These are phyloP conservation scores for Meyerozyma athensensis DNA, from an alignment of 1,139 yeast genomes.

Conservation along the genomic window DNA sequence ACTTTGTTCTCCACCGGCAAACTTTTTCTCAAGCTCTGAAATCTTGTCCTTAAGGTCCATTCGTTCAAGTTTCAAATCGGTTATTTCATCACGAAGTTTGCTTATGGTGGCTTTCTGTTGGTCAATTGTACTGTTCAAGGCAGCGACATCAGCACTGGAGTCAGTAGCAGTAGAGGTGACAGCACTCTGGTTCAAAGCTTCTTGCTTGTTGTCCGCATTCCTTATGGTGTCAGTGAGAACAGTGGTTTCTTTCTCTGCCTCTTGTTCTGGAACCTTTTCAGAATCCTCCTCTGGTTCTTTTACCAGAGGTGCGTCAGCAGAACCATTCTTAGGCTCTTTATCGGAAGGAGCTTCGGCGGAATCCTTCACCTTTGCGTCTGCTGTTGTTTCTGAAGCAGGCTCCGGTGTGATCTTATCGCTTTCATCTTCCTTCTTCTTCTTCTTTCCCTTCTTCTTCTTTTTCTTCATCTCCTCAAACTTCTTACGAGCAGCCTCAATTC, in stretches of 20 bases:
- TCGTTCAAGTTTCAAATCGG: conserved; percentile 37
- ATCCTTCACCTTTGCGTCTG: conserved; percentile 3
- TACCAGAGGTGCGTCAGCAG: too few species aligned
- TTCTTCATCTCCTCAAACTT: conserved; percentile 61
- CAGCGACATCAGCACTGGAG: conserved; percentile 6
- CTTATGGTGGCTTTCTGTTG: conserved; percentile 33
- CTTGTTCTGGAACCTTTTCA: conserved; percentile 9
- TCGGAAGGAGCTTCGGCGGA: conserved; percentile 14
- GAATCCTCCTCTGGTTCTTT: conserved; percentile 8
- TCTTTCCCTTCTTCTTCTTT: conserved; percentile 46
- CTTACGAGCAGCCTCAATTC: conserved; percentile 61
- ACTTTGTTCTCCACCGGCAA: conserved; percentile 9
- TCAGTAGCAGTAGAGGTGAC: not conserved
- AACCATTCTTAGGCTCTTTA: conserved; percentile 5
- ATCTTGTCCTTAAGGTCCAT: conserved; percentile 44
- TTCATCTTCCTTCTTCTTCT: conserved; percentile 19
- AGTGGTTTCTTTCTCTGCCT: conserved; percentile 7
- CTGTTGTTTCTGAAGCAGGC: conserved; percentile 6
- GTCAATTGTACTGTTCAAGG: conserved; percentile 15
- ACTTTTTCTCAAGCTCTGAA: conserved; percentile 24
- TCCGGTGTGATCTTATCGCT: conserved; percentile 11
- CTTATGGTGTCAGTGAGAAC: conserved; percentile 5
- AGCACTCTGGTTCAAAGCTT: not conserved
- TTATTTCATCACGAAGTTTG: conserved; percentile 39
- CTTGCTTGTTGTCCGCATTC: conserved; percentile 5